Percentiles rank a stretch among this genome's conserved stretches.
Evolutionary conservation across 2,329 filamentous ascomycete species (phyloP).

Genomic region (Ophiostoma quercus): DNA sequence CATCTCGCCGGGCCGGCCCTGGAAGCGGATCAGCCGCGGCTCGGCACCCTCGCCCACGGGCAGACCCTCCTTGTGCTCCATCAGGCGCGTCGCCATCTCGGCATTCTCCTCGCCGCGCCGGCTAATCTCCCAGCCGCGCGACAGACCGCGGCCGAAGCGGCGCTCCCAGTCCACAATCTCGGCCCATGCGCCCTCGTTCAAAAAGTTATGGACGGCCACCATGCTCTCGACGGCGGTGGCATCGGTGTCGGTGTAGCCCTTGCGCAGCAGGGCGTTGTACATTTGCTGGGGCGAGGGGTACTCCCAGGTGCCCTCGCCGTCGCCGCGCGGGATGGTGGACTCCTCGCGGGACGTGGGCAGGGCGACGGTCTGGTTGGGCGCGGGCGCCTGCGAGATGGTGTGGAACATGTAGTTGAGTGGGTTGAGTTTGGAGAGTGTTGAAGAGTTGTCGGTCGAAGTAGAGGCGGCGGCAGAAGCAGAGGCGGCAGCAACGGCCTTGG

Average conservation of each 20-base stretch:
- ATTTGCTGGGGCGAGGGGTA: constrained; percentile 98
- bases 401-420: constrained; percentile 94
- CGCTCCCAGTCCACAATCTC: constrained; percentile 94
- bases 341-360: constrained; percentile 77
- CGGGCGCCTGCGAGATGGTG: constrained; percentile 72
- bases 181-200: constrained; percentile 95
- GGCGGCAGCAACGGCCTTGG: background rate
- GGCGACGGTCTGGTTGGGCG: constrained; percentile 63
- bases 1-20: constrained; percentile 80
- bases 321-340: constrained; percentile 86
- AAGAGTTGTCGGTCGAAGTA: constrained; percentile 26
- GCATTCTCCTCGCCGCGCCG: constrained; percentile 65
- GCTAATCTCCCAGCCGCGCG: constrained; percentile 67
- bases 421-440: constrained; percentile 50
- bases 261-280: constrained; percentile 96
- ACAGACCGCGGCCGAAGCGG: constrained; percentile 70
- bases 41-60: constrained; percentile 24
- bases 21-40: constrained; percentile 78
- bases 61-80: constrained; percentile 38
- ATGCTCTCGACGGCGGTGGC: constrained; percentile 90
- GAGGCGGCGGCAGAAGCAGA: constrained; percentile 26
- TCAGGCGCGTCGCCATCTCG: constrained; percentile 31
- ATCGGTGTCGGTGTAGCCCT: constrained; percentile 92
- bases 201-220: constrained; percentile 96
- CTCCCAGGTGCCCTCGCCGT: constrained; percentile 79